Conservation (phyloP, 1,284 basidiomycete genomes). For the Serendipita sp. region DNA sequence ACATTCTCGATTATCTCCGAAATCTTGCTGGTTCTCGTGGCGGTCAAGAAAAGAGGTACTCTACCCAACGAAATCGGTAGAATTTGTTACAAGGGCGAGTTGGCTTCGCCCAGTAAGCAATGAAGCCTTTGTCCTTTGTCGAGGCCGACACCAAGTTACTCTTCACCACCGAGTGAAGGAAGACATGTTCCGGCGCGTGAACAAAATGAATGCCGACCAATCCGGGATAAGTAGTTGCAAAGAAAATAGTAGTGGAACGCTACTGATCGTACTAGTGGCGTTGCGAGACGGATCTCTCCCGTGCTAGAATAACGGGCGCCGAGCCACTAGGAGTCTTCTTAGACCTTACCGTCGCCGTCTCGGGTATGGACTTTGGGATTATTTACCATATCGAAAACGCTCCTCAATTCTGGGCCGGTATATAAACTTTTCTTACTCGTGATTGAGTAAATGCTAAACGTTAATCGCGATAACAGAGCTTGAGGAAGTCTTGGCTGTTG, state of each 20-base stretch:
- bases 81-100: no score
- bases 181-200: not conserved
- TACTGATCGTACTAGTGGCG: not conserved
- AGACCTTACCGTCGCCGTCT: not conserved
- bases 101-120: no score
- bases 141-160: no score
- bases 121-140: no score
- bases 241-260: not conserved
- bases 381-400: constrained; percentile 67
- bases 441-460: constrained; percentile 8
- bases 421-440: constrained; percentile 14
- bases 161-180: no score
- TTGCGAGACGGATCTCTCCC: no score
- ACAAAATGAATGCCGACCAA: not conserved
- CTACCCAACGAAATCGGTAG: no score
- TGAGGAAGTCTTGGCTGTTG: constrained; percentile 62
- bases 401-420: constrained; percentile 78
- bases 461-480: constrained; percentile 40
- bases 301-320: not conserved
- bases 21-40: no score
- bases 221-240: not conserved
- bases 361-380: constrained; percentile 35
- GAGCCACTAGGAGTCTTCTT: not conserved
- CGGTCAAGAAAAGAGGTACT: no score
- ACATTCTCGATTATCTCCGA: no score